phyloP scores from a whole-genome alignment of 148 eudicot species.

The Rhododendron simsii region DNA sequence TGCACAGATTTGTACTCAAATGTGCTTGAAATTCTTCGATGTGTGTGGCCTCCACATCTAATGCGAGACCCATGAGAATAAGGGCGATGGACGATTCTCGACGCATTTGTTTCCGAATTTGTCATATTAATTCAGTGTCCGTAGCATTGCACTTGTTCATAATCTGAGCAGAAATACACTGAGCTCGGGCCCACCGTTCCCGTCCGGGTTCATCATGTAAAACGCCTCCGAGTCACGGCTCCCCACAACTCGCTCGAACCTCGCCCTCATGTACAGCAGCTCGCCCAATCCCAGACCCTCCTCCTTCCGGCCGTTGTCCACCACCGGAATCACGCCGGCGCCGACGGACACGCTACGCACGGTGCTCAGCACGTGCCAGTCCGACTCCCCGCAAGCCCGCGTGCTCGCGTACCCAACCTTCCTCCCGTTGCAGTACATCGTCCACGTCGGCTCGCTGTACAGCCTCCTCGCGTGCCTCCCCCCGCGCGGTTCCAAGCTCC shows the following conservation, averaged over 20 bases:
- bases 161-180: conserved; percentile 75
- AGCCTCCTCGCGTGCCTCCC: conserved; percentile 24
- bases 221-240: conserved; percentile 86
- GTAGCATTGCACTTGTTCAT: neutral
- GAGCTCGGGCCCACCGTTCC: conserved; percentile 84
- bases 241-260: conserved; percentile 81
- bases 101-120: too few species aligned
- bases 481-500: neutral
- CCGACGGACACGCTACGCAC: conserved; percentile 71
- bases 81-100: too few species aligned
- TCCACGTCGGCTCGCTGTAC: conserved; percentile 57
- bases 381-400: conserved; percentile 51
- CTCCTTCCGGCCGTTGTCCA: conserved; percentile 33
- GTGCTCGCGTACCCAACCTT: conserved; percentile 63
- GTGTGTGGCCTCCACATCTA: too few species aligned
- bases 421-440: conserved; percentile 78
- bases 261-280: conserved; percentile 81
- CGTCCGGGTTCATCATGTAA: conserved; percentile 89
- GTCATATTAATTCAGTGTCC: too few species aligned
- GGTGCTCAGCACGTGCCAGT: conserved; percentile 62
- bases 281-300: conserved; percentile 46
- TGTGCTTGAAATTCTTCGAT: too few species aligned
- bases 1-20: too few species aligned
- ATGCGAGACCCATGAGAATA: too few species aligned
- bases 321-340: conserved; percentile 79